A percentile compares a stretch with the other conserved stretches of the same genome.
Conservation (phyloP, 129 eudicot genomes). For the Tanacetum coccineum region DNA sequence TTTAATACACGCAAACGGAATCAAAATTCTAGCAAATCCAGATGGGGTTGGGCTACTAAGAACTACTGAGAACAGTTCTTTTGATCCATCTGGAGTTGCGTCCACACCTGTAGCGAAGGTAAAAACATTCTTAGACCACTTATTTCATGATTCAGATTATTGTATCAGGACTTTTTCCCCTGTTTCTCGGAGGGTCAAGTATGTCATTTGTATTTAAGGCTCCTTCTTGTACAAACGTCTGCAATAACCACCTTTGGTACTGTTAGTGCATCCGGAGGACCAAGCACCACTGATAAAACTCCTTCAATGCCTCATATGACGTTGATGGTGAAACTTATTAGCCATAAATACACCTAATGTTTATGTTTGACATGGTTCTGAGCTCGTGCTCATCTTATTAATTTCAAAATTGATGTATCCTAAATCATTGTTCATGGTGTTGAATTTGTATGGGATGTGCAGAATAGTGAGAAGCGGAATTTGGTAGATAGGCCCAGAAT, state of each 20-base stretch:
- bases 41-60: constrained; percentile 35
- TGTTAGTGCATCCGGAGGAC: no score
- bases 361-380: no score
- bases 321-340: constrained; percentile 37
- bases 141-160: constrained; percentile 4
- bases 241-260: no score
- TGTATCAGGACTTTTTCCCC: background rate
- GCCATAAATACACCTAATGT: background rate
- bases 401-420: no score
- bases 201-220: background rate
- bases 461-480: constrained; percentile 61
- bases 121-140: background rate
- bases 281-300: no score
- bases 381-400: no score
- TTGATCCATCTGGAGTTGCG: constrained; percentile 51
- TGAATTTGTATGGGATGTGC: constrained; percentile 10
- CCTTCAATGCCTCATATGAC: no score
- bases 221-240: no score
- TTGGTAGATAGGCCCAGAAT: constrained; percentile 58
- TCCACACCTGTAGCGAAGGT: constrained; percentile 61
- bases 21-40: background rate
- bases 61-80: constrained; percentile 50
- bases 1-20: no score
- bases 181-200: background rate
- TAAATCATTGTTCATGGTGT: constrained; percentile 7